A percentile compares a stretch with the other conserved stretches of the same genome.
phyloP scores from a whole-genome alignment of 108 stramenopile species.

The Cyclotella kingstonii region DNA sequence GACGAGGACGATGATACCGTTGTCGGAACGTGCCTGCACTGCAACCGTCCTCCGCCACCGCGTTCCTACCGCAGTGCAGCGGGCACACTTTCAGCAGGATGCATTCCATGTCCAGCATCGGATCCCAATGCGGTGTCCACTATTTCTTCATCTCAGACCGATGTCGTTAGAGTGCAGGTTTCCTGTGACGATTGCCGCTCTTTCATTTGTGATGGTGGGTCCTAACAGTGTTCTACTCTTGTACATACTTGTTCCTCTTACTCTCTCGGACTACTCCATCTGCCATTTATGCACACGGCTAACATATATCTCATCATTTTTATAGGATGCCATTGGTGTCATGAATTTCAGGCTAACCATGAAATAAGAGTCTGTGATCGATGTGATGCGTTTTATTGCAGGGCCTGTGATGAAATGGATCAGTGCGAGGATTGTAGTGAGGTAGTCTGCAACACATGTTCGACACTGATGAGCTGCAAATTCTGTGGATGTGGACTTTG shows the following conservation, averaged over 20 bases:
- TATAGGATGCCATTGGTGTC: constrained; percentile 86
- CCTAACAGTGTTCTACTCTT: not conserved
- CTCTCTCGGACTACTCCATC: no score
- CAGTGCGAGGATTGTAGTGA: constrained; percentile 93
- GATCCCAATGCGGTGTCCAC: constrained; percentile 23
- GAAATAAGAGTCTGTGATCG: constrained; percentile 91
- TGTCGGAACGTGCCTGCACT: constrained; percentile 45
- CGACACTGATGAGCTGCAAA: constrained; percentile 87
- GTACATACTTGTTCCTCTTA: not conserved
- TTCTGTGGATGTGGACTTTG: constrained; percentile 91
- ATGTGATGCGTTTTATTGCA: constrained; percentile 90
- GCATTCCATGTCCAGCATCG: constrained; percentile 26
- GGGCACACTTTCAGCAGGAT: constrained; percentile 9
- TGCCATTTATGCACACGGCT: no score
- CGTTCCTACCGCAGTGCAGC: constrained; percentile 37
- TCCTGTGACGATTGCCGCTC: constrained; percentile 86
- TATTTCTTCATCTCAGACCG: constrained; percentile 13
- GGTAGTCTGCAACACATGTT: constrained; percentile 86
- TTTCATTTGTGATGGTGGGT: constrained; percentile 72
- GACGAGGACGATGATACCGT: constrained; percentile 51
- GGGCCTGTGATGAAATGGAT: constrained; percentile 90
- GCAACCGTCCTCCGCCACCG: constrained; percentile 43
- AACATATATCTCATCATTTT: not conserved
- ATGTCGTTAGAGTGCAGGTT: constrained; percentile 64
- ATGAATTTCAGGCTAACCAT: constrained; percentile 92